phyloP scores from a whole-genome alignment of 2,329 filamentous ascomycete species.

The Xylariaceae sp. region DNA sequence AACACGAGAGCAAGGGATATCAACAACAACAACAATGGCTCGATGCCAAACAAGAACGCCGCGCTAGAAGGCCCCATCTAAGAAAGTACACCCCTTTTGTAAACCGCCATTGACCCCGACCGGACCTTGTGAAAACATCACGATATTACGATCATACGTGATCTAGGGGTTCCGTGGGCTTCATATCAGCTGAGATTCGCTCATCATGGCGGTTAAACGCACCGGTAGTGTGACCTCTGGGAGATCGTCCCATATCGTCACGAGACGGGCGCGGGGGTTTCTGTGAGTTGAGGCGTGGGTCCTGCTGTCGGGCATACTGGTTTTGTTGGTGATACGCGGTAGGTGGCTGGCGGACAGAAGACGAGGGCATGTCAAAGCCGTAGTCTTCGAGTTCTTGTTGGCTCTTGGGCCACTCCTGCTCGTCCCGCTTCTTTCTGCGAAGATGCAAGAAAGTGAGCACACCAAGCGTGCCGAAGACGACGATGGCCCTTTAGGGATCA shows the following conservation, averaged over 20 bases:
- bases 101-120: neutral
- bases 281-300: conserved; percentile 3
- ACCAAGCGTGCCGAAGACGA: conserved; percentile 18
- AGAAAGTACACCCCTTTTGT: neutral
- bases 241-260: conserved; percentile 17
- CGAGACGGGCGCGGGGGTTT: conserved; percentile 7
- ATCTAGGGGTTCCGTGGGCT: conserved; percentile 17
- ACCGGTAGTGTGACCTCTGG: conserved; percentile 17
- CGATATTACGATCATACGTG: conserved; percentile 12
- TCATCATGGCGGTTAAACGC: conserved; percentile 19
- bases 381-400: conserved; percentile 32
- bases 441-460: conserved; percentile 27
- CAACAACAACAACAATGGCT: neutral
- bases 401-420: conserved; percentile 29
- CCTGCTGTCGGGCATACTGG: neutral
- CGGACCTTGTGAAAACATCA: neutral
- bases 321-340: neutral
- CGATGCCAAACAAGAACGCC: conserved; percentile 16
- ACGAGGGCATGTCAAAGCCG: conserved; percentile 20
- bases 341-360: conserved; percentile 11
- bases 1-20: conserved; percentile 4
- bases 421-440: conserved; percentile 24
- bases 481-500: conserved; percentile 18
- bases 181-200: conserved; percentile 18
- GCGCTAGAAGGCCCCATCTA: conserved; percentile 10